Evolutionary conservation across 192 early-diverging fungal genomes (phyloP), one percentile per base, ranked within the genome.

Genomic region (Mortierella hygrophila): DNA sequence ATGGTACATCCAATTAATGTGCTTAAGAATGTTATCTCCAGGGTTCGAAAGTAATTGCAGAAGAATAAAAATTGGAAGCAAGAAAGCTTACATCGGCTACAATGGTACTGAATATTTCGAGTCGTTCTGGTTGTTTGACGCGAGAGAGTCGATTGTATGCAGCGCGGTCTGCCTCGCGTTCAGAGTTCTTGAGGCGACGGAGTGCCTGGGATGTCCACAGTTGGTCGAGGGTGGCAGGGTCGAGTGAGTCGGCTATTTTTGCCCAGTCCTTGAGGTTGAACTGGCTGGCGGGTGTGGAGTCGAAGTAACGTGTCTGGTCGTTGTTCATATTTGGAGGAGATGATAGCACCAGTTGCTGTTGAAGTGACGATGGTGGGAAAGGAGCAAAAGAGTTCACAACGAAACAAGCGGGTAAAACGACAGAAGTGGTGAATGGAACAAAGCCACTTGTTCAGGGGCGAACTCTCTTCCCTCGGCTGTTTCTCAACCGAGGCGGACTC

Each of bases 251-350:
- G 3, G 60, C 60, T 32, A 65, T 65, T 9, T 65, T 65, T 65
- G 60, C 60, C 60, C 60, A 65, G 11, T 65, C 60, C 60, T 65
- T 65, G n/a, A 65, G 60, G 29, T 32, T 65, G 60, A 65, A 65
- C 13, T 32, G 60, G 29, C 0, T 65, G n/a, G 60, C 60, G 11
- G 60, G 26, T 32, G 60, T 65, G 29, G 60, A n/a, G 29, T 65
- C 60, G 15, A 65, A 65, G 29, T 65, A 65, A 1, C 60, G 60
- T 65, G 11, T 35, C 60, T 65, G 60, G 60, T 32, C 26, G 60
- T 10, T 32, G 13, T 65, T 65, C 60, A 65, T 65, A 6, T 18
- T 52, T 52, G 4, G 23, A 23, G 3, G 55, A 57, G 55, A 57
- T 26, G 55, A 57, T 57, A 57, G n/a, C 11, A 29, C 26, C 26